A percentile compares a stretch with the other conserved stretches of the same genome.
Conservation (phyloP, 768 basidiomycete species). For the Podaxis mareebaensis region DNA sequence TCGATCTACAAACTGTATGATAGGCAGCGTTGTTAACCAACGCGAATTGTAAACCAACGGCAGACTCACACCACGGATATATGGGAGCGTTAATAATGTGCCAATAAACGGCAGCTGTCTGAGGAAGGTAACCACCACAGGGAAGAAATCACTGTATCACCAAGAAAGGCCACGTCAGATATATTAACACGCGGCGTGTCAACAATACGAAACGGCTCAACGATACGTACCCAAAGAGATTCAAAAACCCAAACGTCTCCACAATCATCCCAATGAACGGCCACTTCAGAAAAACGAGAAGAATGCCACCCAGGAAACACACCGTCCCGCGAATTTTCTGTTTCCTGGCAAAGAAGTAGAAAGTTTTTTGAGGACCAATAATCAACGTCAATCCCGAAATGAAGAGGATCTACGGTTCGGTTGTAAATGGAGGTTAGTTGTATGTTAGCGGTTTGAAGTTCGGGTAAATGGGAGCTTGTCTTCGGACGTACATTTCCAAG, state of each 20-base stretch:
- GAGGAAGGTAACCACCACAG: conserved; percentile 95
- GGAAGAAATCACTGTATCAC: conserved; percentile 89
- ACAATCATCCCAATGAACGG: conserved; percentile 92
- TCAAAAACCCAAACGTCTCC: conserved; percentile 96
- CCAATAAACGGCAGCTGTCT: conserved; percentile 93
- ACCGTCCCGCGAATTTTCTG: conserved; percentile 91
- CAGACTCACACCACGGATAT: conserved; percentile 75
- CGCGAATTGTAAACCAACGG: neutral
- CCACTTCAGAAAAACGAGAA: conserved; percentile 94
- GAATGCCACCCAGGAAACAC: conserved; percentile 87
- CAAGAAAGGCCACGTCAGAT: conserved; percentile 7
- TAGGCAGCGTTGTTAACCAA: neutral
- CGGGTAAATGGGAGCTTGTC: neutral
- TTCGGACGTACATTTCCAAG: conserved; percentile 80
- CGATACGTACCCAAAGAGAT: conserved; percentile 83
- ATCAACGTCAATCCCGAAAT: conserved; percentile 92
- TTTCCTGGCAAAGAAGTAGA: conserved; percentile 95
- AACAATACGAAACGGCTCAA: neutral
- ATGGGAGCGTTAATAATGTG: conserved; percentile 81
- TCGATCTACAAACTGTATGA: conserved; percentile 69
- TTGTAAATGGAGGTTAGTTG: neutral
- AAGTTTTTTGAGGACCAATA: conserved; percentile 96
- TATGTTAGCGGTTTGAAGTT: neutral
- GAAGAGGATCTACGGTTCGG: conserved; percentile 77
- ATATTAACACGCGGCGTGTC: conserved; percentile 3